A percentile compares a stretch with the other conserved stretches of the same genome.
phyloP scores from a whole-genome alignment of 2,329 filamentous ascomycete genomes.

The Venturia oleaginea region DNA sequence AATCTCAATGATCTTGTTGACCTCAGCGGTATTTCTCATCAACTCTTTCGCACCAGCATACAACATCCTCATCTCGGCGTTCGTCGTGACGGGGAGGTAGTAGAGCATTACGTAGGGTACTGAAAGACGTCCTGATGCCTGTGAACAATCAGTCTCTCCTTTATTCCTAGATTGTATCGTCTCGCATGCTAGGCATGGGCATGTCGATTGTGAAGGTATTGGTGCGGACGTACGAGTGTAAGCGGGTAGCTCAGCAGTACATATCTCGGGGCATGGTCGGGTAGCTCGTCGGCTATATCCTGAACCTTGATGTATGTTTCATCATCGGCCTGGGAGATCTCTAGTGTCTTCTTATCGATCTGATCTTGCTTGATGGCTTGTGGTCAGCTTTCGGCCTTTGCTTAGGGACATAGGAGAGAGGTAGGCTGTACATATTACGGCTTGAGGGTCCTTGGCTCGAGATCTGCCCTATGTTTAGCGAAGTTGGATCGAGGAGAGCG shows the following conservation, averaged over 20 bases:
- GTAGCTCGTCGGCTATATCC: constrained; percentile 78
- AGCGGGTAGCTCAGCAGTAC: constrained; percentile 85
- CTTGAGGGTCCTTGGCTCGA: constrained; percentile 75
- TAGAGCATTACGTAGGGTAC: constrained; percentile 93
- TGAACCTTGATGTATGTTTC: constrained; percentile 74
- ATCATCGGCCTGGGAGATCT: constrained; percentile 77
- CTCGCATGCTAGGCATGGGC: not conserved
- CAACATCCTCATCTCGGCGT: constrained; percentile 78
- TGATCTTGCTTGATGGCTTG: constrained; percentile 49
- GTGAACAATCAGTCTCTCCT: not conserved
- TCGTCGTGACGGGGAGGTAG: constrained; percentile 88
- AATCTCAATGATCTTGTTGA: constrained; percentile 79
- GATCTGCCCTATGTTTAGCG: constrained; percentile 36
- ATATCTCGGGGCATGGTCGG: constrained; percentile 84
- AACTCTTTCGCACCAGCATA: constrained; percentile 95
- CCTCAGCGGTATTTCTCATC: constrained; percentile 87
- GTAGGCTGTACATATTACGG: constrained; percentile 69
- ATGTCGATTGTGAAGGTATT: not conserved
- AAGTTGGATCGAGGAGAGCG: not conserved
- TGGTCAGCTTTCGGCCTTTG: constrained; percentile 21
- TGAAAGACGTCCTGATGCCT: constrained; percentile 74
- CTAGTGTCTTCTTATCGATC: constrained; percentile 83
- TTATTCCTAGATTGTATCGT: not conserved
- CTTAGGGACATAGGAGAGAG: not conserved
- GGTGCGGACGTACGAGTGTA: constrained; percentile 57